A percentile compares a stretch with the other conserved stretches of the same genome.
Evolutionary conservation across 305 asterid species (phyloP).

Genomic region (Rubia peregrina): DNA sequence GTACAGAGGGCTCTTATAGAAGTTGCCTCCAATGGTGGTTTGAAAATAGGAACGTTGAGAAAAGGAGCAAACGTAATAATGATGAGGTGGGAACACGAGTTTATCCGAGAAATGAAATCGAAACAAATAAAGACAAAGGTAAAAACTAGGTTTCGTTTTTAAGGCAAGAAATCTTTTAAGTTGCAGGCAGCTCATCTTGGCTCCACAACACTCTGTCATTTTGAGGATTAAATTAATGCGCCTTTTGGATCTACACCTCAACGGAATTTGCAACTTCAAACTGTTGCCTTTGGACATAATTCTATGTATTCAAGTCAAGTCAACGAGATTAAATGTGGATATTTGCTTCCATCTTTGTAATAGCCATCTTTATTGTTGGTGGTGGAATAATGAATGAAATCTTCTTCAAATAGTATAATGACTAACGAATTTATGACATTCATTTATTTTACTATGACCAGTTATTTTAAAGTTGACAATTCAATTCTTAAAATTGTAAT

Average conservation of each 20-base stretch:
- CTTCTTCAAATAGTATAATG: background rate
- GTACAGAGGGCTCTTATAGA: constrained; percentile 18
- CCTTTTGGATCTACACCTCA: constrained; percentile 12
- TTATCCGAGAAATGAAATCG: background rate
- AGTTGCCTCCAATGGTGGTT: constrained; percentile 34
- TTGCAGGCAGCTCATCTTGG: background rate
- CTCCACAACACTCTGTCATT: constrained; percentile 8
- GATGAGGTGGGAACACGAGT: constrained; percentile 11
- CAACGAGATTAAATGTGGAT: background rate
- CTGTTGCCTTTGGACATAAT: background rate
- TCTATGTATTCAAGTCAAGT: background rate
- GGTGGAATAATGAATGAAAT: background rate
- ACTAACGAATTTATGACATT: too few species aligned
- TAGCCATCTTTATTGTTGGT: background rate
- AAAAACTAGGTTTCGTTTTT: constrained; percentile 17
- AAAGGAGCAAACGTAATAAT: constrained; percentile 15
- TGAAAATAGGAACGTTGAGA: constrained; percentile 37
- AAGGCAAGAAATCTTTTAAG: background rate
- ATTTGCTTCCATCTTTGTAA: background rate
- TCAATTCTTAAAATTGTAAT: too few species aligned
- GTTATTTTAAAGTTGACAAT: too few species aligned
- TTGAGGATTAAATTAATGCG: constrained; percentile 1
- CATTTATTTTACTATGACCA: too few species aligned
- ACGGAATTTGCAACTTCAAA: constrained; percentile 8
- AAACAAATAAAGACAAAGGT: background rate